These are phyloP conservation scores for Anaeromyces robustus DNA, from an alignment of 192 early-diverging fungal species.

Conservation along the genomic window DNA sequence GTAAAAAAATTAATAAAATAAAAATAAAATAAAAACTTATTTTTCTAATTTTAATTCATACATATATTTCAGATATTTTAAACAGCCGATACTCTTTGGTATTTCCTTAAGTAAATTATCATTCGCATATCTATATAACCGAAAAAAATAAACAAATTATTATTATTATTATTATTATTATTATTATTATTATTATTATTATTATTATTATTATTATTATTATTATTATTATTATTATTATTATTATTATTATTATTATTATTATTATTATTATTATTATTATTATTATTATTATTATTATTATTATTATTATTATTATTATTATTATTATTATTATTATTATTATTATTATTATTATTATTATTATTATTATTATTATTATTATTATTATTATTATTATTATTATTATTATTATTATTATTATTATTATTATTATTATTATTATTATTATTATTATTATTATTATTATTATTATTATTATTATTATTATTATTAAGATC, in stretches of 20 bases:
- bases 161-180: too few relatives aligned
- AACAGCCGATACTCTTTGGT: not conserved
- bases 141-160: too few relatives aligned
- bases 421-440: not conserved
- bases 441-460: not conserved
- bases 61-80: not conserved
- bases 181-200: too few relatives aligned
- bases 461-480: not conserved
- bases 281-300: too few relatives aligned
- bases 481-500: not conserved
- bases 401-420: not conserved
- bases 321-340: not conserved
- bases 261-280: too few relatives aligned
- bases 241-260: too few relatives aligned
- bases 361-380: not conserved
- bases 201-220: too few relatives aligned
- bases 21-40: too few relatives aligned
- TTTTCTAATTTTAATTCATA: not conserved
- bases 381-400: not conserved
- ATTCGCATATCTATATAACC: not conserved
- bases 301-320: not conserved
- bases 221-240: too few relatives aligned
- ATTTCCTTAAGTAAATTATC: not conserved
- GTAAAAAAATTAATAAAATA: too few relatives aligned
- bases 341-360: not conserved